A percentile compares a stretch with the other conserved stretches of the same genome.
Evolutionary conservation across 2,329 filamentous ascomycete genomes (phyloP).

Genomic region (Didymella pomorum): DNA sequence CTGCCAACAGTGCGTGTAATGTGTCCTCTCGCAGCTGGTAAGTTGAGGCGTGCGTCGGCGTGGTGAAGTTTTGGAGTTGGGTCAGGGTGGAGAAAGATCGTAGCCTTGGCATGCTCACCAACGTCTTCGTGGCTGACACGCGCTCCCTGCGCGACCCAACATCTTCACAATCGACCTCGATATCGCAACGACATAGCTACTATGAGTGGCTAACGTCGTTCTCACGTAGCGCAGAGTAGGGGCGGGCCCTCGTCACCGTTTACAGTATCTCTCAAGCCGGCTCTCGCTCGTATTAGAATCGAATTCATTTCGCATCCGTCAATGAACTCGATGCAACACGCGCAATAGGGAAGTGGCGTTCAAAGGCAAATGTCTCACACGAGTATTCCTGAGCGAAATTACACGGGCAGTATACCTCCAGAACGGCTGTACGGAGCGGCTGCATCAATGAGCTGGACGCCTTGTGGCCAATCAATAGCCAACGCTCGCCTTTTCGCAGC

Average conservation of each 20-base stretch:
- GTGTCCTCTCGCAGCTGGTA: not conserved
- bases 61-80: not conserved
- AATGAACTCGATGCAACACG: slow-evolving; percentile 10
- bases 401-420: not conserved
- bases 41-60: not conserved
- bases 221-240: not conserved
- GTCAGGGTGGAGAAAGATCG: not conserved
- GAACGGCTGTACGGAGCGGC: not conserved
- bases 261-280: not conserved
- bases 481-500: not conserved
- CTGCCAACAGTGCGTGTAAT: not conserved
- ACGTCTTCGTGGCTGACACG: not conserved
- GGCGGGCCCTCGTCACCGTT: not conserved
- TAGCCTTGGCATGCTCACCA: not conserved
- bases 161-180: not conserved
- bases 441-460: slow-evolving; percentile 1
- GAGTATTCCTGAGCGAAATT: slow-evolving; percentile 9
- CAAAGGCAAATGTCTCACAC: not conserved
- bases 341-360: slow-evolving; percentile 15
- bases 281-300: slow-evolving; percentile 5
- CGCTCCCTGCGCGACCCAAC: not conserved
- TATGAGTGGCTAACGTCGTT: not conserved
- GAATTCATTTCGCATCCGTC: slow-evolving; percentile 13
- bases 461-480: slow-evolving; percentile 6
- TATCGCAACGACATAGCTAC: not conserved